Base-by-base conservation (phyloP, 2,329 filamentous ascomycete genomes). In the Neonectria faginata region DNA sequence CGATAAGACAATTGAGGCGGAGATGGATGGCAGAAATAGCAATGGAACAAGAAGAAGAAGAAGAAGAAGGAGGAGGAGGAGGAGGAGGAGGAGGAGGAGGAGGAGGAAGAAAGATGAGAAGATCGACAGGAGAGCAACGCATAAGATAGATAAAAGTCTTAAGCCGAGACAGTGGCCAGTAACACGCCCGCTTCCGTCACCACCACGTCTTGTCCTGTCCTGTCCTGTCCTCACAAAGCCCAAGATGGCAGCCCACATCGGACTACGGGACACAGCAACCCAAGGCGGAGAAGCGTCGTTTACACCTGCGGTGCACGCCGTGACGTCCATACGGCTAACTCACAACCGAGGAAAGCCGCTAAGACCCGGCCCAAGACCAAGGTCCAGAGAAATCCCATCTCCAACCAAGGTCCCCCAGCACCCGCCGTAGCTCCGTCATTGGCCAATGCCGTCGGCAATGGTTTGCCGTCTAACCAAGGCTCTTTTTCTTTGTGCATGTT, bases 271-370 rank as follows among this genome's bases (percentile, higher is more conserved):
- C 33, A n/a, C 29, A 10, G 29, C 25, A 18, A 3, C 33, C 29
- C 20, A 11, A 22, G 47, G 18, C 18, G 18, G 44, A 45, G 33
- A 31, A 20, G n/a, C 51, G 51, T 12, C 10, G 33, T 5, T 4
- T 16, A 36, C 36, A 16, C 14, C 36, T 39, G 7, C 3, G 36
- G 36, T 18, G n/a, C 27, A 31, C 22, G 18, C 39, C 48, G 36
- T 56, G 59, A 64, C n/a, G 25, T n/a, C n/a, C n/a, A n/a, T n/a
- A 11, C 48, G 48, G 48, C 48, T 51, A 51, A 42, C 22, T 20
- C 48, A 75, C 74, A 78, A 75, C 77, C 77, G 77, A 79, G 72
- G 70, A 70, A 76, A 79, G 72, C 77, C 77, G 77, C 67, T 56
- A 61, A 44, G 66, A 70, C 69, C 70, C 74, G 70, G 69, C 50